These are phyloP conservation scores for Dendryphion nanum DNA, from an alignment of 2,329 filamentous ascomycete species.

Conservation along the genomic window DNA sequence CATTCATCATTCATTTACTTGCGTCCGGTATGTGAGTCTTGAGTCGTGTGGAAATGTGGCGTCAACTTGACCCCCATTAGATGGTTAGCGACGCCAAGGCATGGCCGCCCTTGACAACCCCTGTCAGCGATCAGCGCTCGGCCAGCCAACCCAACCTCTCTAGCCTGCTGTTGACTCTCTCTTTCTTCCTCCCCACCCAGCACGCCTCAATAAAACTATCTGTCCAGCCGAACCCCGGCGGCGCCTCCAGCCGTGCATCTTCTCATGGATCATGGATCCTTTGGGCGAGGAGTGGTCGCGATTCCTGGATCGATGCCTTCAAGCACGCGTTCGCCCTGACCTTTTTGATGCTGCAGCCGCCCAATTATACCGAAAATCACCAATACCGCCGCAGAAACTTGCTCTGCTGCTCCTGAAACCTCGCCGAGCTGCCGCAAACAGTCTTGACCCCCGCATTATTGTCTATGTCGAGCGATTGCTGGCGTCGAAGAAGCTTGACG, in stretches of 20 bases:
- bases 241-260: slow-evolving; percentile 12
- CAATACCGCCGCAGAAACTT: slow-evolving; percentile 35
- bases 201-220: slow-evolving; percentile 18
- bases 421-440: slow-evolving; percentile 21
- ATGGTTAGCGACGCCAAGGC: too few relatives aligned
- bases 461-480: slow-evolving; percentile 36
- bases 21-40: too few relatives aligned
- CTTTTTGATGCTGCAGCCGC: slow-evolving; percentile 32
- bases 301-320: slow-evolving; percentile 36
- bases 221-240: slow-evolving; percentile 10
- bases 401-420: slow-evolving; percentile 35
- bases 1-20: too few relatives aligned
- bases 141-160: slow-evolving; percentile 8
- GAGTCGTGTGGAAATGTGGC: too few relatives aligned
- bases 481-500: slow-evolving; percentile 30
- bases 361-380: slow-evolving; percentile 33
- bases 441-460: slow-evolving; percentile 34
- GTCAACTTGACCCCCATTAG: too few relatives aligned
- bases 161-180: slow-evolving; percentile 2
- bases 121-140: not conserved
- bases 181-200: slow-evolving; percentile 12
- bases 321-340: slow-evolving; percentile 28
- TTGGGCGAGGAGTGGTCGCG: slow-evolving; percentile 32
- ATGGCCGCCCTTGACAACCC: too few relatives aligned
- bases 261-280: slow-evolving; percentile 34